phyloP scores from a whole-genome alignment of 352 stramenopile species.

The Phytophthora tentaculata region DNA sequence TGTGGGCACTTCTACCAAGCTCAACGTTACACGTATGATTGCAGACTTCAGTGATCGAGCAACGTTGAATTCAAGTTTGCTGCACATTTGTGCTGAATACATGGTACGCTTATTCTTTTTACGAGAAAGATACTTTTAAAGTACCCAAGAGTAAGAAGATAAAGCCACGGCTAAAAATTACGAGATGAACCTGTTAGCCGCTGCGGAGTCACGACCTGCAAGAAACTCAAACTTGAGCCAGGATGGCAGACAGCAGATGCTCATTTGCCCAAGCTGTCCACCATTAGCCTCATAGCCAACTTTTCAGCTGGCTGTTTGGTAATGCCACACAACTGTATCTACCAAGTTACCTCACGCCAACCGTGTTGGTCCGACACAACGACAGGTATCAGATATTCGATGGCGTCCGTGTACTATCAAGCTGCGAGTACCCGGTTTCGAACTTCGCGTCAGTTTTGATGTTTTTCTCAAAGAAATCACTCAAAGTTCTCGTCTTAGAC shows the following conservation, averaged over 20 bases:
- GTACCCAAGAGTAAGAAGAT: not conserved
- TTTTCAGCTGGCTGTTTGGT: conserved; percentile 3
- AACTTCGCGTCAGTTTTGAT: not conserved
- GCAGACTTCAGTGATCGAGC: not conserved
- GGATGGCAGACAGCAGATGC: not conserved
- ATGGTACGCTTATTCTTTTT: no score
- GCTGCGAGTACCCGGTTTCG: conserved; percentile 1
- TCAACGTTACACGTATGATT: not conserved
- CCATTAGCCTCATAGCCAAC: not conserved
- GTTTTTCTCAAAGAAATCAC: conserved; percentile 1
- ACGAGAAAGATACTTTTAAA: no score
- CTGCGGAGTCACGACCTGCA: not conserved
- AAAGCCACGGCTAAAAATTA: no score
- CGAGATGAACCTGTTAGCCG: conserved; percentile 6
- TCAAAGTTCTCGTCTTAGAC: not conserved
- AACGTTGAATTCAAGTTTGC: not conserved
- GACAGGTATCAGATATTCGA: conserved; percentile 6
- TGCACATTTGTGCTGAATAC: not conserved
- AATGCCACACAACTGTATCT: not conserved
- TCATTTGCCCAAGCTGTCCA: conserved; percentile 1
- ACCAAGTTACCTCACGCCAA: conserved; percentile 4
- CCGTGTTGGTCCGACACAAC: not conserved
- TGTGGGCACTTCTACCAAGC: not conserved
- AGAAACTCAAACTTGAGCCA: not conserved
- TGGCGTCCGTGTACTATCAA: conserved; percentile 9